A percentile compares a stretch with the other conserved stretches of the same genome.
Conservation (phyloP, 306 rosid genomes). For the Fragaria ananassa region DNA sequence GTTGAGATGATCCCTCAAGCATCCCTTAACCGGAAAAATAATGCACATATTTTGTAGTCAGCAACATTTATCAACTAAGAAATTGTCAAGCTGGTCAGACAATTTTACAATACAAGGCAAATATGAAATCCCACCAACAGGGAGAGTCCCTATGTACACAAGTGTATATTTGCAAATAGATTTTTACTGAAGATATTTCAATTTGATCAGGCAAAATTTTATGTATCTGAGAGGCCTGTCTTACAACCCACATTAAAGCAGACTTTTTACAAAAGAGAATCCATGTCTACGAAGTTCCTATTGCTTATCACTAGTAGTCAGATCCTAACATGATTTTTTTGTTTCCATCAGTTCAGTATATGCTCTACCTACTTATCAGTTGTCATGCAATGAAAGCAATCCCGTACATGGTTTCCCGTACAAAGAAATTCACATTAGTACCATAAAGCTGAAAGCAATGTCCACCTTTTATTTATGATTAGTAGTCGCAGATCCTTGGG, state of each 20-base stretch:
- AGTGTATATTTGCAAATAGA: not conserved
- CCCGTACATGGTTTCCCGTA: not conserved
- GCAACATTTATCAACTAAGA: not conserved
- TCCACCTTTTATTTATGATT: not conserved
- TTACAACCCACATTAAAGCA: not conserved
- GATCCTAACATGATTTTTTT: not conserved
- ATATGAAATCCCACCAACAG: not conserved
- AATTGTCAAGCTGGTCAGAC: not conserved
- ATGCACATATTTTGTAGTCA: not conserved
- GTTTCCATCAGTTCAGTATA: not conserved
- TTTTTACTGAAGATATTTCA: not conserved
- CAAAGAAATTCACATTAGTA: not conserved
- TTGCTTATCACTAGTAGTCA: not conserved
- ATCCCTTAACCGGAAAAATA: not conserved
- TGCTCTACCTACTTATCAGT: not conserved
- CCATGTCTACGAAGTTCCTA: not conserved
- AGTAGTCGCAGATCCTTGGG: not conserved
- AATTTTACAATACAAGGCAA: not conserved
- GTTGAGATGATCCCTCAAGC: not conserved
- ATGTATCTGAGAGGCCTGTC: not conserved
- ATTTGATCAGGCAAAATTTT: not conserved
- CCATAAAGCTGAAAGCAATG: not conserved
- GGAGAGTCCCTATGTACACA: not conserved
- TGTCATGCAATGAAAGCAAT: not conserved
- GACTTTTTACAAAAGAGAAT: not conserved